Percentiles rank a stretch among this genome's conserved stretches.
Conservation (phyloP, 768 basidiomycete species). For the Tremella yokohamensis region DNA sequence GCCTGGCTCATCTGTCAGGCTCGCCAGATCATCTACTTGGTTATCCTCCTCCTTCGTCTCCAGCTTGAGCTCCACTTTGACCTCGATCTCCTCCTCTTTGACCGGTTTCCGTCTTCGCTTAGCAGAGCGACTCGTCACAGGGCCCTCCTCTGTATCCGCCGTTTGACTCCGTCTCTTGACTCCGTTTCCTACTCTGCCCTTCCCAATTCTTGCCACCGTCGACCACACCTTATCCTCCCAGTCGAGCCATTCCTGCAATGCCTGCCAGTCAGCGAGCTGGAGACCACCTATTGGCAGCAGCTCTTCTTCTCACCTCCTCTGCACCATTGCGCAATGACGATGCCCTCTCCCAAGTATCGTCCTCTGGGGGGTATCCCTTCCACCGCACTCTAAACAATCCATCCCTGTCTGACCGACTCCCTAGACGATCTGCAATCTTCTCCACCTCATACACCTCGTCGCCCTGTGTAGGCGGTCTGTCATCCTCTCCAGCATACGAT, state of each 20-base stretch:
- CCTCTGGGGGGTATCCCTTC: conserved; percentile 33
- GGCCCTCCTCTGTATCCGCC: too few species aligned
- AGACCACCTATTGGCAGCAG: background rate
- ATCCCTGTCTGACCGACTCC: conserved; percentile 18
- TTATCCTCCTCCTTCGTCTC: too few species aligned
- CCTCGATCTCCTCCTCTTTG: too few species aligned
- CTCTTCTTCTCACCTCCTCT: conserved; percentile 11
- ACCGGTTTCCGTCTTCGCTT: too few species aligned
- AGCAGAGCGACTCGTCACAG: too few species aligned
- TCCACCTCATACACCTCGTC: conserved; percentile 32
- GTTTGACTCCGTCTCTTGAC: too few species aligned
- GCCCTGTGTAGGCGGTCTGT: background rate
- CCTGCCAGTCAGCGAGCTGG: conserved; percentile 9
- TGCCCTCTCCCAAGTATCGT: conserved; percentile 34
- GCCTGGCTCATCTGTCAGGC: too few species aligned
- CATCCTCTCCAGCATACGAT: conserved; percentile 14
- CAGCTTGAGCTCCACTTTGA: too few species aligned
- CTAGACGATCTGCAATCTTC: conserved; percentile 22
- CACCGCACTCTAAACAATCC: conserved; percentile 32
- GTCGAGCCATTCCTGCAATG: conserved; percentile 27
- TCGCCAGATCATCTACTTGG: too few species aligned
- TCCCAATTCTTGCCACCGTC: conserved; percentile 18
- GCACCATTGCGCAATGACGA: conserved; percentile 18
- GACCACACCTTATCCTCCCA: conserved; percentile 28
- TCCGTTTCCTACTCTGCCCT: conserved; percentile 8